These are phyloP conservation scores for Claviceps arundinis DNA, from an alignment of 2,329 filamentous ascomycete genomes.

Conservation along the genomic window DNA sequence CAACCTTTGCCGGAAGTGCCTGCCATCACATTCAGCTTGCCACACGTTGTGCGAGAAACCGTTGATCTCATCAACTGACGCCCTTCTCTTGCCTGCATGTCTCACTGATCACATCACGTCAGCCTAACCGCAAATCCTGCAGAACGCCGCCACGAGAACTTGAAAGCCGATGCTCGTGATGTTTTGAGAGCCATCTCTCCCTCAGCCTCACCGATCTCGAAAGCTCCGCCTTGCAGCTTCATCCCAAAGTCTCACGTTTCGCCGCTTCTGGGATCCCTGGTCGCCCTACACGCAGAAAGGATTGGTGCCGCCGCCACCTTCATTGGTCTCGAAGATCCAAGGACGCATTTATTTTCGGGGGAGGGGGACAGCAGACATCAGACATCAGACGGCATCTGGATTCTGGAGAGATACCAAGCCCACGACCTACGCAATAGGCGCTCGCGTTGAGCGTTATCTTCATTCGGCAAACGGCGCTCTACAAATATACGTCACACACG, in stretches of 20 bases:
- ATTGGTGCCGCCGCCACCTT: neutral
- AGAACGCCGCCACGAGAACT: neutral
- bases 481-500: too few species aligned
- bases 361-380: neutral
- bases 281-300: neutral
- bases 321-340: neutral
- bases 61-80: too few species aligned
- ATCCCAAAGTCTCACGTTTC: neutral
- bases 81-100: neutral
- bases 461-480: too few species aligned
- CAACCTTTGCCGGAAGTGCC: neutral
- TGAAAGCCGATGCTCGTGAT: neutral
- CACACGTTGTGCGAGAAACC: too few species aligned
- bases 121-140: neutral
- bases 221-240: neutral
- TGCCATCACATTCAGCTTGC: neutral
- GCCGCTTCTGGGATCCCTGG: neutral
- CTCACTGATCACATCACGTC: neutral
- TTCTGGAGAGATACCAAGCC: too few species aligned
- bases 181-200: neutral
- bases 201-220: neutral
- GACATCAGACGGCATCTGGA: too few species aligned
- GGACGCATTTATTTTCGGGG: neutral
- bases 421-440: too few species aligned
- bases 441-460: too few species aligned